phyloP scores from a whole-genome alignment of 305 asterid genomes.

The Andrographis paniculata region DNA sequence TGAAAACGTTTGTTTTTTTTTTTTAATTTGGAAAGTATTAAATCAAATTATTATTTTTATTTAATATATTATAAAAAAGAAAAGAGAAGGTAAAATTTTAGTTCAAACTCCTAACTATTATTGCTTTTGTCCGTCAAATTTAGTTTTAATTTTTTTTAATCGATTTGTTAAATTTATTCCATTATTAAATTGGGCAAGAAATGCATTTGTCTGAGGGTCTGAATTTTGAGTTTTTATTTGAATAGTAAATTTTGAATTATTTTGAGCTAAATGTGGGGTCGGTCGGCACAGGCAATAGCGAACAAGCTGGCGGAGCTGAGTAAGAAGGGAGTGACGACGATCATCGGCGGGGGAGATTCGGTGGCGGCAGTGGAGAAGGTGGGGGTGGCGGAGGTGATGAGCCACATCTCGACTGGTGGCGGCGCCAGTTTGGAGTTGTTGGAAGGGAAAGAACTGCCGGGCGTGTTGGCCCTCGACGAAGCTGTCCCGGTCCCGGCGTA shows the following conservation, averaged over 20 bases:
- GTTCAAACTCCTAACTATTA: no score
- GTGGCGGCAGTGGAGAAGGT: conserved; percentile 79
- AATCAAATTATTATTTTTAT: no score
- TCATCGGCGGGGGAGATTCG: conserved; percentile 74
- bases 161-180: no score
- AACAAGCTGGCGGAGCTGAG: conserved; percentile 66
- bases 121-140: no score
- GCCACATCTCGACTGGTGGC: conserved; percentile 81
- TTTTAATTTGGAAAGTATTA: no score
- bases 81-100: no score
- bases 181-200: no score
- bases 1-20: no score
- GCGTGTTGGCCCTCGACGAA: conserved; percentile 64
- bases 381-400: conserved; percentile 60
- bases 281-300: conserved; percentile 42
- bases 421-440: conserved; percentile 78
- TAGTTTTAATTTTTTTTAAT: no score
- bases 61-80: no score
- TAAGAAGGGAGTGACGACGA: conserved; percentile 66
- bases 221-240: no score
- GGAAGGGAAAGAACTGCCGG: conserved; percentile 69
- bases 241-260: background rate
- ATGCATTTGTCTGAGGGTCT: no score
- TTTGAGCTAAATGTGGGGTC: background rate
- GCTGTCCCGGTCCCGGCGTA: conserved; percentile 40